These are phyloP conservation scores for Citrus inodora DNA, from an alignment of 345 rosid species.

Conservation along the genomic window DNA sequence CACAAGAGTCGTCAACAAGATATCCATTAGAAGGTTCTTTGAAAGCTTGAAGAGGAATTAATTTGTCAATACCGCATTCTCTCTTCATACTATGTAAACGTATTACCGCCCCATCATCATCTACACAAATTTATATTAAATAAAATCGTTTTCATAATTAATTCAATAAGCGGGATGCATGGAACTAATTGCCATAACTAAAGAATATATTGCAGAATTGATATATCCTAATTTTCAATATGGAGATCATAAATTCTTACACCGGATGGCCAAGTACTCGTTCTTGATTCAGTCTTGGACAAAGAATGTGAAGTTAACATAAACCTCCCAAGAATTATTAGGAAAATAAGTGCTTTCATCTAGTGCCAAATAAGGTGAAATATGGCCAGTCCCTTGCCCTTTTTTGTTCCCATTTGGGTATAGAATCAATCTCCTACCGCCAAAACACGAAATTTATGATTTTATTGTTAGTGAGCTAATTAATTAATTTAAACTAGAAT, in stretches of 20 bases:
- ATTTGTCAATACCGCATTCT: conserved; percentile 6
- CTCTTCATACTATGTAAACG: neutral
- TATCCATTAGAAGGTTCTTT: conserved; percentile 2
- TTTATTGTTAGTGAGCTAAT: too few species aligned
- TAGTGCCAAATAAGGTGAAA: conserved; percentile 17
- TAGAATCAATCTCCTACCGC: conserved; percentile 9
- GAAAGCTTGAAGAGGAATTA: conserved; percentile 7
- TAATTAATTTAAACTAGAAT: too few species aligned
- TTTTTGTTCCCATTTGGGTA: conserved; percentile 19
- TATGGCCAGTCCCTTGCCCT: neutral
- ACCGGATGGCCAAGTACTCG: neutral
- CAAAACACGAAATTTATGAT: neutral
- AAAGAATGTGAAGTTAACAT: conserved; percentile 1
- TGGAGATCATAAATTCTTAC: too few species aligned
- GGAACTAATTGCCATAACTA: too few species aligned
- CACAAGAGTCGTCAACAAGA: conserved; percentile 3
- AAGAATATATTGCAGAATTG: too few species aligned
- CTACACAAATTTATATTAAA: neutral
- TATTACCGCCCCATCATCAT: conserved; percentile 2
- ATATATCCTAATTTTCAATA: too few species aligned
- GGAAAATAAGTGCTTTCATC: neutral
- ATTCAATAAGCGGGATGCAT: too few species aligned
- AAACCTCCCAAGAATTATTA: conserved; percentile 7
- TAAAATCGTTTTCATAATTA: too few species aligned
- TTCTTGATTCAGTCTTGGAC: neutral